Conservation (phyloP, 2,329 filamentous ascomycete species). For the Chalaropsis ovoidea region DNA sequence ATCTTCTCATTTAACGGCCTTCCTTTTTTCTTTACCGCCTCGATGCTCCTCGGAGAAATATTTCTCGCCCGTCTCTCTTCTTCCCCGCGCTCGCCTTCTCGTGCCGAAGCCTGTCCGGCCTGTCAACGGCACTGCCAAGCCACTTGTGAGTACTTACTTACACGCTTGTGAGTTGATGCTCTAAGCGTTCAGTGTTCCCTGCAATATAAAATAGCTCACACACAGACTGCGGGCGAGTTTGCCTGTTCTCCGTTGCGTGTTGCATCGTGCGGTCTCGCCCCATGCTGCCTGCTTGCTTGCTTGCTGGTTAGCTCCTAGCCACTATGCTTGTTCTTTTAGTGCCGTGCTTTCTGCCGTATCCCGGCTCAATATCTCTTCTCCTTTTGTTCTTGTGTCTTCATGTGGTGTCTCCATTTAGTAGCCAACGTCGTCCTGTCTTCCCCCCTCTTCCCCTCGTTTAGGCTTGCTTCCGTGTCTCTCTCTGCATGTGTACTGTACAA, state of each 20-base stretch:
- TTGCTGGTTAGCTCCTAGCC: background rate
- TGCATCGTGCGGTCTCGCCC: background rate
- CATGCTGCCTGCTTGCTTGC: no score
- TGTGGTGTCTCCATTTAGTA: background rate
- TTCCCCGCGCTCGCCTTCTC: background rate
- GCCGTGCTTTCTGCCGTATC: no score
- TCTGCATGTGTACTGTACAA: background rate
- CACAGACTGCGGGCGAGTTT: background rate
- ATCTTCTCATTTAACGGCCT: slow-evolving; percentile 16
- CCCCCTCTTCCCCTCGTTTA: background rate
- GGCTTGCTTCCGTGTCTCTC: background rate
- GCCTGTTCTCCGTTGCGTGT: background rate
- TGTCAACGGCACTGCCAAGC: background rate
- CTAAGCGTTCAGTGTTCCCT: background rate
- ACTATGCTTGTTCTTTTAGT: background rate
- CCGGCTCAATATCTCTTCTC: background rate
- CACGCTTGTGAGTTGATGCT: background rate
- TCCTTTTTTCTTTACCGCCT: no score
- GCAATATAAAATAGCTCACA: background rate
- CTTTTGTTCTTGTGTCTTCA: background rate
- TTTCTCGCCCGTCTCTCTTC: background rate
- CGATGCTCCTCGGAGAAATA: background rate
- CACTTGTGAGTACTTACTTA: background rate
- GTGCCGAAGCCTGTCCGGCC: background rate
- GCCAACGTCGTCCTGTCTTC: no score